A percentile compares a stretch with the other conserved stretches of the same genome.
These are phyloP conservation scores for Avena insularis DNA, from an alignment of 176 grass and related monocot species.

Conservation along the genomic window DNA sequence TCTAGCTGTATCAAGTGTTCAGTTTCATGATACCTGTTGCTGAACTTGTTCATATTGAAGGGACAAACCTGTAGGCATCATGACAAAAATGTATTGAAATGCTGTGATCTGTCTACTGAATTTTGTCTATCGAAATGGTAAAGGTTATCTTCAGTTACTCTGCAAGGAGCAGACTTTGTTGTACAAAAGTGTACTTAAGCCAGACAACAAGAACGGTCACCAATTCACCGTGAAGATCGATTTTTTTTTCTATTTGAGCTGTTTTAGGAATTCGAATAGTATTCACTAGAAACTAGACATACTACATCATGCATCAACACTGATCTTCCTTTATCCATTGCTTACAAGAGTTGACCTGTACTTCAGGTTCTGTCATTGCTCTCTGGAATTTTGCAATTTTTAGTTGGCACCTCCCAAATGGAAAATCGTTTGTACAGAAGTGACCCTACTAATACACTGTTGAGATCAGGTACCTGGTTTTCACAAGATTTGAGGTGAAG, in stretches of 20 bases:
- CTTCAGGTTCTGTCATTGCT: neutral
- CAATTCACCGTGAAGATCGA: neutral
- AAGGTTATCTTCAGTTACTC: neutral
- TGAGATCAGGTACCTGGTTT: too few species aligned
- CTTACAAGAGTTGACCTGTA: neutral
- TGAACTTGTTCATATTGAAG: neutral
- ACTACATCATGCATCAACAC: neutral
- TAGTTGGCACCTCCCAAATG: neutral
- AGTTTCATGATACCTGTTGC: neutral
- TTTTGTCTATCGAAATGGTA: slow-evolving; percentile 15
- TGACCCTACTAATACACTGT: neutral
- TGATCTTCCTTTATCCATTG: neutral
- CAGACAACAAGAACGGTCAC: neutral
- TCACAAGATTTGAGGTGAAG: too few species aligned
- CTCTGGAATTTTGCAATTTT: neutral
- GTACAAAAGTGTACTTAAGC: neutral
- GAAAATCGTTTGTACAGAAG: neutral
- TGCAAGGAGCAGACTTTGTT: neutral
- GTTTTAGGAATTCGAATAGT: too few species aligned
- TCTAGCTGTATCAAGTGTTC: slow-evolving; percentile 24
- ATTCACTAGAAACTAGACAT: too few species aligned
- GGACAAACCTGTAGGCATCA: neutral
- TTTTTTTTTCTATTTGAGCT: too few species aligned
- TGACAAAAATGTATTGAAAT: neutral
- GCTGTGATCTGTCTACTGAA: neutral